These are phyloP conservation scores for Picea sitchensis DNA, from an alignment of 75 land plant species.

Conservation along the genomic window DNA sequence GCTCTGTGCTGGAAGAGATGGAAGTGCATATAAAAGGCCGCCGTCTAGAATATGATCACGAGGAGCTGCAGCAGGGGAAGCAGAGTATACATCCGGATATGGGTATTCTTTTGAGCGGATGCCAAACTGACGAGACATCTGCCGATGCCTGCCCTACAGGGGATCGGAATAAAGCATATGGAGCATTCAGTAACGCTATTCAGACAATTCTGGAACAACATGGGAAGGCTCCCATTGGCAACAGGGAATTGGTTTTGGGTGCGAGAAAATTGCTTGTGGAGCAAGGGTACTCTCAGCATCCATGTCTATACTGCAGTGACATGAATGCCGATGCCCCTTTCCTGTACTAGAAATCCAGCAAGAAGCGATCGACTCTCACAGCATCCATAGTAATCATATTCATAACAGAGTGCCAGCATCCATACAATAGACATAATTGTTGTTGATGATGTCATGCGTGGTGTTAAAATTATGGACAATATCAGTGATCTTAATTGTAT, in stretches of 20 bases:
- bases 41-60: no score
- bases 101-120: conserved; percentile 86
- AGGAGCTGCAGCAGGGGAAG: no score
- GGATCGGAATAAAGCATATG: conserved; percentile 45
- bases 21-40: no score
- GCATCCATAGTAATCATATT: no score
- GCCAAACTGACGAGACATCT: conserved; percentile 82
- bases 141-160: conserved; percentile 79
- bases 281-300: conserved; percentile 72
- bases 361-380: no score
- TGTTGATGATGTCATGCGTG: no score
- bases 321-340: conserved; percentile 53
- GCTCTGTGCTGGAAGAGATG: no score
- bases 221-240: conserved; percentile 24
- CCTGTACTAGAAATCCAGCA: conserved; percentile 12
- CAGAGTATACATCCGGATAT: conserved; percentile 34
- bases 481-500: no score
- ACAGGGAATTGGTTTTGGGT: conserved; percentile 54
- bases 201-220: conserved; percentile 55
- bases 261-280: conserved; percentile 48
- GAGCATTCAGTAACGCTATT: conserved; percentile 88
- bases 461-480: no score
- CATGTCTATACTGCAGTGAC: conserved; percentile 88
- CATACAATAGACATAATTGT: no score
- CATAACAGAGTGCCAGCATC: no score